Percentiles rank a stretch among this genome's conserved stretches.
Evolutionary conservation across 1,284 basidiomycete genomes (phyloP).

Genomic region (Ceratobasidium sp.): DNA sequence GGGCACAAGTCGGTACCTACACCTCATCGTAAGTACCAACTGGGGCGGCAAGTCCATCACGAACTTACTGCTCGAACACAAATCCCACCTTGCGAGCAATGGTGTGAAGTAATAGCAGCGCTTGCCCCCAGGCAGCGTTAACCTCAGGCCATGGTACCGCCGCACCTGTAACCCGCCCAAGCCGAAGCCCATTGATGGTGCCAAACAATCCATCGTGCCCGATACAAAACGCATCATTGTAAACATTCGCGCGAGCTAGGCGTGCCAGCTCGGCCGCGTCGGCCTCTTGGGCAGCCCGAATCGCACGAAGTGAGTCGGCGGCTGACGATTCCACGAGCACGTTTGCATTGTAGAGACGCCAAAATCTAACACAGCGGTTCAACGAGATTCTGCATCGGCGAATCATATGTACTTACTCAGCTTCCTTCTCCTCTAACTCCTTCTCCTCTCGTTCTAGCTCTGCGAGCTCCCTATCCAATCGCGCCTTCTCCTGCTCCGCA

Average conservation of each 20-base stretch:
- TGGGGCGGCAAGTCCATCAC: neutral
- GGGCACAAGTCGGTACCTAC: constrained; percentile 85
- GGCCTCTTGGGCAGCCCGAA: constrained; percentile 76
- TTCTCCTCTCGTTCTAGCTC: constrained; percentile 78
- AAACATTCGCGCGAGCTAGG: constrained; percentile 93
- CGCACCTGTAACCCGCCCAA: constrained; percentile 83
- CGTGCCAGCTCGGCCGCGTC: constrained; percentile 80
- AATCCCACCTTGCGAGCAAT: constrained; percentile 89
- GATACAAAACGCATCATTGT: constrained; percentile 98
- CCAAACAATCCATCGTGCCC: constrained; percentile 93
- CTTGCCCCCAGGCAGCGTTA: constrained; percentile 98
- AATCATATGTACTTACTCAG: constrained; percentile 62
- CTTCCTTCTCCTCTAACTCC: constrained; percentile 75
- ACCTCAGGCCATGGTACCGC: constrained; percentile 98
- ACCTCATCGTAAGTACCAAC: neutral
- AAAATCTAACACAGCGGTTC: constrained; percentile 66
- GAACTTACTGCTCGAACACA: constrained; percentile 78
- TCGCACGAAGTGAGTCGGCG: constrained; percentile 68
- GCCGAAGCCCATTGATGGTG: constrained; percentile 93
- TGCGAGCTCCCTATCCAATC: constrained; percentile 75
- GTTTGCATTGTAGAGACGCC: constrained; percentile 78
- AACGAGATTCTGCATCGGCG: constrained; percentile 7
- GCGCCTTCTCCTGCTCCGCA: constrained; percentile 75
- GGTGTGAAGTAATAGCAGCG: constrained; percentile 88
- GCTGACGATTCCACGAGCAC: constrained; percentile 69